A percentile compares a stretch with the other conserved stretches of the same genome.
phyloP scores from a whole-genome alignment of 352 stramenopile species.

The Peronospora belbahrii region DNA sequence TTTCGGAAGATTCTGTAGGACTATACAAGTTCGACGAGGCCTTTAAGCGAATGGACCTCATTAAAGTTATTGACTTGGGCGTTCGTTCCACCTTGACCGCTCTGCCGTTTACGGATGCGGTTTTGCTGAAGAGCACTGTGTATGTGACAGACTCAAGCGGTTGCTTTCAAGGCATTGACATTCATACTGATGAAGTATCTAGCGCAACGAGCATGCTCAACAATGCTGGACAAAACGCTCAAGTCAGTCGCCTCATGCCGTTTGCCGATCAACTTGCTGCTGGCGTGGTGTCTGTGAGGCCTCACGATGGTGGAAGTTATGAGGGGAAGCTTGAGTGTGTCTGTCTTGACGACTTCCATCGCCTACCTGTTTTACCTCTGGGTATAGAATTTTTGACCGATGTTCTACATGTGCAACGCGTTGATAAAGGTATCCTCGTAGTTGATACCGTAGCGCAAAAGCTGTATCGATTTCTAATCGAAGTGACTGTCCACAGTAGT shows the following conservation, averaged over 20 bases:
- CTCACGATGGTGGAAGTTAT: constrained; percentile 12
- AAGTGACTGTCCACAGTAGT: constrained; percentile 44
- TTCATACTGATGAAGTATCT: constrained; percentile 39
- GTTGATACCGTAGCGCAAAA: constrained; percentile 24
- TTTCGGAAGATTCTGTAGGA: constrained; percentile 8
- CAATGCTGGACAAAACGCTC: not conserved
- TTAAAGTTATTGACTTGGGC: constrained; percentile 23
- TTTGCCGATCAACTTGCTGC: constrained; percentile 34
- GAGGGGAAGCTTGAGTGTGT: constrained; percentile 16
- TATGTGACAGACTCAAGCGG: constrained; percentile 30
- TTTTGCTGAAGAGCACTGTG: constrained; percentile 18
- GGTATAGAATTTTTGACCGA: constrained; percentile 20
- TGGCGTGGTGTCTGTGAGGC: constrained; percentile 5
- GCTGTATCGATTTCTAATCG: constrained; percentile 19
- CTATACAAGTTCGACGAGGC: constrained; percentile 29
- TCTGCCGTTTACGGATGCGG: constrained; percentile 21
- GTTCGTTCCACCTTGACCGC: constrained; percentile 21
- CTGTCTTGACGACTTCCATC: constrained; percentile 31
- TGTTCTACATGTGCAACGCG: constrained; percentile 17
- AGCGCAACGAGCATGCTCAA: constrained; percentile 8
- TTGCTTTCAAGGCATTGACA: constrained; percentile 27
- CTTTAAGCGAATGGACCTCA: constrained; percentile 22
- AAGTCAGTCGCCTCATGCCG: constrained; percentile 10
- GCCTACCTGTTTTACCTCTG: constrained; percentile 22
- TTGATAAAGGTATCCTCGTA: constrained; percentile 27